These are phyloP conservation scores for Amanita pseudoporphyria DNA, from an alignment of 768 basidiomycete species.

Conservation along the genomic window DNA sequence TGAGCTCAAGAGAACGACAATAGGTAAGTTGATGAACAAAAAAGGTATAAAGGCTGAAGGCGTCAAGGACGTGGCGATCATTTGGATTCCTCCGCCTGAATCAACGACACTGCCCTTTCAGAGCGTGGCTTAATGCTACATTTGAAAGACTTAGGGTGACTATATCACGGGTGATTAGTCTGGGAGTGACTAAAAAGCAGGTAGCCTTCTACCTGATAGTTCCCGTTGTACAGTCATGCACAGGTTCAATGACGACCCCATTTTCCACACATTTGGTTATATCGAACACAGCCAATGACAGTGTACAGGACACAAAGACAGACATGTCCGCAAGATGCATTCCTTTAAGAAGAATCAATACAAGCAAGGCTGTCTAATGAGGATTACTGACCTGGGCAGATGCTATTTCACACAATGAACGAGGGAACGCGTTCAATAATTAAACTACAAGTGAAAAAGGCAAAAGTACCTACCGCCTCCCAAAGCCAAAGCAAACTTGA, in stretches of 20 bases:
- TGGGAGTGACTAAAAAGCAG: not conserved
- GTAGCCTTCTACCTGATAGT: slow-evolving; percentile 42
- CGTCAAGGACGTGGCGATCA: slow-evolving; percentile 23
- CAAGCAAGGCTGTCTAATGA: not conserved
- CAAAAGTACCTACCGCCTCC: slow-evolving; percentile 38
- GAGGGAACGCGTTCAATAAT: slow-evolving; percentile 2
- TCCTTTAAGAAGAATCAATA: slow-evolving; percentile 22
- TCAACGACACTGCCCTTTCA: slow-evolving; percentile 42
- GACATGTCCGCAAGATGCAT: slow-evolving; percentile 45
- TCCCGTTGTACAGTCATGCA: slow-evolving; percentile 48
- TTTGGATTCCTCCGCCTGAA: slow-evolving; percentile 32
- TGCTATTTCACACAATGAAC: slow-evolving; percentile 20
- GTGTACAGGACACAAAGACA: slow-evolving; percentile 41
- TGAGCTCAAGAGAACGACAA: not conserved
- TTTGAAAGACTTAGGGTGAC: slow-evolving; percentile 56
- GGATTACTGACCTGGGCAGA: slow-evolving; percentile 33
- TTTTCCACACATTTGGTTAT: slow-evolving; percentile 38
- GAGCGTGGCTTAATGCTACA: slow-evolving; percentile 55
- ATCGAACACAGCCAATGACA: slow-evolving; percentile 43
- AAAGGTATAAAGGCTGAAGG: slow-evolving; percentile 20
- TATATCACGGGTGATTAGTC: slow-evolving; percentile 6
- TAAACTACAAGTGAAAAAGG: slow-evolving; percentile 3
- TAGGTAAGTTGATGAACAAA: slow-evolving; percentile 7
- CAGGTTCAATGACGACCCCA: slow-evolving; percentile 36
- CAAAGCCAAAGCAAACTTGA: slow-evolving; percentile 60